Conservation (phyloP, 768 basidiomycete species). For the Tylopilus rubrobrunneus region DNA sequence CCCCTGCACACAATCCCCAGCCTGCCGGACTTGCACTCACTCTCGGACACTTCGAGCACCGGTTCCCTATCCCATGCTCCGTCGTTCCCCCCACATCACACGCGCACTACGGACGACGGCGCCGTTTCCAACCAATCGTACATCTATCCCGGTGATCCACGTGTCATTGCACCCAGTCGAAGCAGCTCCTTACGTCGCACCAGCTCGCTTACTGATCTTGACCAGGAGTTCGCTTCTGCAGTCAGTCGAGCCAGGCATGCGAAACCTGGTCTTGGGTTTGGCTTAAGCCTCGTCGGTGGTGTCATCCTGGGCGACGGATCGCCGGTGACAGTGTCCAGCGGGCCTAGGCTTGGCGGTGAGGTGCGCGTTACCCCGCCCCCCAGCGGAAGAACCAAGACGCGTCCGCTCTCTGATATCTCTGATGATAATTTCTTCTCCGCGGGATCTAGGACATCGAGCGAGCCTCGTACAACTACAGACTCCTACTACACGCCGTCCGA, state of each 20-base stretch:
- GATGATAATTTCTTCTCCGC: constrained; percentile 50
- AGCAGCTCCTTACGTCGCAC: constrained; percentile 58
- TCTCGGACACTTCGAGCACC: constrained; percentile 40
- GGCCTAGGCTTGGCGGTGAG: constrained; percentile 42
- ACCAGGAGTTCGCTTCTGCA: constrained; percentile 49
- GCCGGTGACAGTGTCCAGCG: constrained; percentile 72
- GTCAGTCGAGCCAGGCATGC: constrained; percentile 39
- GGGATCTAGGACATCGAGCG: constrained; percentile 32
- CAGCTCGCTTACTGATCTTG: constrained; percentile 78
- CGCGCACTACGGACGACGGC: constrained; percentile 69
- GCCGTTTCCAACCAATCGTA: constrained; percentile 64
- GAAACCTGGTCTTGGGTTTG: constrained; percentile 41
- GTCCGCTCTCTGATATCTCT: constrained; percentile 31
- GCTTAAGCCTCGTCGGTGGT: constrained; percentile 40
- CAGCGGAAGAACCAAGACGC: constrained; percentile 30
- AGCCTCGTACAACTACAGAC: constrained; percentile 22
- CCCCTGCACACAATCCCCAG: constrained; percentile 70
- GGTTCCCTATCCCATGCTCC: constrained; percentile 38
- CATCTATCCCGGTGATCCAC: constrained; percentile 67
- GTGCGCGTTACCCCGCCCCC: constrained; percentile 47
- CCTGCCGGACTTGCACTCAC: constrained; percentile 56
- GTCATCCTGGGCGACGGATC: constrained; percentile 47
- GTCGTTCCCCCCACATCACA: constrained; percentile 56
- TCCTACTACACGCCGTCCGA: constrained; percentile 36
- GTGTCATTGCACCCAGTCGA: constrained; percentile 67